Evolutionary conservation across 768 basidiomycete species (phyloP).

Genomic region (Phallus indusiatus): DNA sequence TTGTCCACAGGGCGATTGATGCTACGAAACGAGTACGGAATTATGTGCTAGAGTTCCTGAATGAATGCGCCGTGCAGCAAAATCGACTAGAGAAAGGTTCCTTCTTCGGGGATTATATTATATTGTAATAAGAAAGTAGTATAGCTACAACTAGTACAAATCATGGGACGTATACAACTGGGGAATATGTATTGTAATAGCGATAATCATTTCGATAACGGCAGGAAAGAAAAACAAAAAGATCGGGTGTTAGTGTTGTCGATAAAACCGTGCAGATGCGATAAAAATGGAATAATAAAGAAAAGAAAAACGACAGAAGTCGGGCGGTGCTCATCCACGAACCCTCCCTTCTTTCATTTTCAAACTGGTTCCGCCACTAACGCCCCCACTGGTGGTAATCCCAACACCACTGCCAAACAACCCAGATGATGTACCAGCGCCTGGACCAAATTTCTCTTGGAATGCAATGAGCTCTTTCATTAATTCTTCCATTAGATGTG

Average conservation of each 20-base stretch:
- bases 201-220: neutral
- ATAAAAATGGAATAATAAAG: neutral
- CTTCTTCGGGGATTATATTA: neutral
- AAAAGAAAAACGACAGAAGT: neutral
- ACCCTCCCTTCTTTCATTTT: neutral
- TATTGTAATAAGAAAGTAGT: neutral
- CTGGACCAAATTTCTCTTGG: slow-evolving; percentile 77
- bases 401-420: slow-evolving; percentile 12
- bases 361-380: neutral
- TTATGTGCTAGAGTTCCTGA: no score
- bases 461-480: slow-evolving; percentile 85
- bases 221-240: neutral
- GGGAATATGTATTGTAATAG: neutral
- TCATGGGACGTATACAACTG: neutral
- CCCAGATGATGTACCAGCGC: slow-evolving; percentile 16
- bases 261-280: neutral
- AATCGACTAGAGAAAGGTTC: no score
- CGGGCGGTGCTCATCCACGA: neutral
- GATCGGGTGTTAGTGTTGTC: neutral
- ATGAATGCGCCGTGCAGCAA: no score
- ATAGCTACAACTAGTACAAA: neutral
- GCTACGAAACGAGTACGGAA: no score
- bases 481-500: slow-evolving; percentile 68
- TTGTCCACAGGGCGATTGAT: no score
- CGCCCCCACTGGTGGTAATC: neutral